A percentile compares a stretch with the other conserved stretches of the same genome.
These are phyloP conservation scores for Backusella psychrophila DNA, from an alignment of 192 early-diverging fungal genomes.

Conservation along the genomic window DNA sequence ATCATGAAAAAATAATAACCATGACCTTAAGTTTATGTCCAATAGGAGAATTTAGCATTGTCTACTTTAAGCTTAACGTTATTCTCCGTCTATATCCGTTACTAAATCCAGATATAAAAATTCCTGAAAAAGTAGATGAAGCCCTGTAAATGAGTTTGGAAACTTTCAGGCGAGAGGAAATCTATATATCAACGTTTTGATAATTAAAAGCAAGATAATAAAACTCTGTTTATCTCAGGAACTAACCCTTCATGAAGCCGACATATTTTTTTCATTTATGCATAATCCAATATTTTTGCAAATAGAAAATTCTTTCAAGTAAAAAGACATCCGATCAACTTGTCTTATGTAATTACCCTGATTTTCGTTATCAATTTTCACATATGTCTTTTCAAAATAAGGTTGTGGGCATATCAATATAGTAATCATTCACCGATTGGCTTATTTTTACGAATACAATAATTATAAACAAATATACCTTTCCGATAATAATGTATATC, in stretches of 20 bases:
- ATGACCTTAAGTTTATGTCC: background rate
- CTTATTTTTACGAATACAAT: background rate
- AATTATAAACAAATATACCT: background rate
- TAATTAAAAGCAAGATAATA: no score
- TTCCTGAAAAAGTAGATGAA: background rate
- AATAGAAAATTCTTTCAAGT: background rate
- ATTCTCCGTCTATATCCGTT: background rate
- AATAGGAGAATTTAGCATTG: slow-evolving; percentile 6
- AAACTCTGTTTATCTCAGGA: no score
- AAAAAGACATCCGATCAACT: background rate
- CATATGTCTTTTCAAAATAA: background rate
- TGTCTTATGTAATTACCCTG: background rate
- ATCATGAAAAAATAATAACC: background rate
- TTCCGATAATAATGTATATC: no score
- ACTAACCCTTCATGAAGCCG: no score
- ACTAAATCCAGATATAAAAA: background rate
- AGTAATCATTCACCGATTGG: background rate
- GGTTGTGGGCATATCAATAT: background rate
- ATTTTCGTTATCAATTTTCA: background rate
- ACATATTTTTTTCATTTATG: no score
- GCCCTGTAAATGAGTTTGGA: background rate
- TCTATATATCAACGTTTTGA: no score
- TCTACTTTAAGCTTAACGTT: background rate
- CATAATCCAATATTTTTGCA: background rate
- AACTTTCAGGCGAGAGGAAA: no score